A percentile compares a stretch with the other conserved stretches of the same genome.
Conservation (phyloP, 2,329 filamentous ascomycete genomes). For the Pseudopyrenochaeta lycopersici region DNA sequence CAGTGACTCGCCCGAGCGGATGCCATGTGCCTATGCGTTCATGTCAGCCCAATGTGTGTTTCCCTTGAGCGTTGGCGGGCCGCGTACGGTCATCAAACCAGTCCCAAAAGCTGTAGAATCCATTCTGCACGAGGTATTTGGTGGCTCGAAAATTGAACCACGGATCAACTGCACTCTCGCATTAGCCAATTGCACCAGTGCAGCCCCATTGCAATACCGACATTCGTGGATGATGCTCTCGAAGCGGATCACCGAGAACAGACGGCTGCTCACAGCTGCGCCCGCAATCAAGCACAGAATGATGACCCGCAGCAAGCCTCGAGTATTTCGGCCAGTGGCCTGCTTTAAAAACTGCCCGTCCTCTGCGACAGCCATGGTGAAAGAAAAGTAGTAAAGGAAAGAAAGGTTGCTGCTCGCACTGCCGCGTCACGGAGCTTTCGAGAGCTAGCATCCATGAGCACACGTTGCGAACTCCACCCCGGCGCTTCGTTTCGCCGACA, state of each 20-base stretch:
- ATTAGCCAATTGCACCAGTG: slow-evolving; percentile 35
- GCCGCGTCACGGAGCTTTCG: slow-evolving; percentile 48
- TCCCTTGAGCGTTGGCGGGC: not conserved
- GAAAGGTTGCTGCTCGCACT: slow-evolving; percentile 38
- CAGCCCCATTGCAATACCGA: slow-evolving; percentile 61
- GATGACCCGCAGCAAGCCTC: slow-evolving; percentile 84
- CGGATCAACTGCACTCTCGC: slow-evolving; percentile 78
- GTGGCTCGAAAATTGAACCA: slow-evolving; percentile 99
- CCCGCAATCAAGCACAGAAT: slow-evolving; percentile 92
- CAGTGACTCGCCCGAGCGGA: slow-evolving; percentile 95
- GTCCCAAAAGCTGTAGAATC: slow-evolving; percentile 99
- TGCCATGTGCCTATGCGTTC: slow-evolving; percentile 83
- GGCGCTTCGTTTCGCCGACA: slow-evolving; percentile 33
- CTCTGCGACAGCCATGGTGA: slow-evolving; percentile 51
- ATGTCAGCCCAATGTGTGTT: slow-evolving; percentile 22
- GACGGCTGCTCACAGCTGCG: slow-evolving; percentile 88
- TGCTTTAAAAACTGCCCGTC: slow-evolving; percentile 72
- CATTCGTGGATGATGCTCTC: slow-evolving; percentile 99
- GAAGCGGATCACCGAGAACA: slow-evolving; percentile 99
- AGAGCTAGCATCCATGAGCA: slow-evolving; percentile 34
- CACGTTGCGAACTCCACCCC: slow-evolving; percentile 38
- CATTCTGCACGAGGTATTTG: slow-evolving; percentile 95
- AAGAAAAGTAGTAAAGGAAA: slow-evolving; percentile 28
- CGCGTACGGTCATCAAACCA: slow-evolving; percentile 95
- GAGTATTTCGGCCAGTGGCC: slow-evolving; percentile 80